These are phyloP conservation scores for Metroxylon sagu DNA, from an alignment of 176 grass and related monocot genomes.

Conservation along the genomic window DNA sequence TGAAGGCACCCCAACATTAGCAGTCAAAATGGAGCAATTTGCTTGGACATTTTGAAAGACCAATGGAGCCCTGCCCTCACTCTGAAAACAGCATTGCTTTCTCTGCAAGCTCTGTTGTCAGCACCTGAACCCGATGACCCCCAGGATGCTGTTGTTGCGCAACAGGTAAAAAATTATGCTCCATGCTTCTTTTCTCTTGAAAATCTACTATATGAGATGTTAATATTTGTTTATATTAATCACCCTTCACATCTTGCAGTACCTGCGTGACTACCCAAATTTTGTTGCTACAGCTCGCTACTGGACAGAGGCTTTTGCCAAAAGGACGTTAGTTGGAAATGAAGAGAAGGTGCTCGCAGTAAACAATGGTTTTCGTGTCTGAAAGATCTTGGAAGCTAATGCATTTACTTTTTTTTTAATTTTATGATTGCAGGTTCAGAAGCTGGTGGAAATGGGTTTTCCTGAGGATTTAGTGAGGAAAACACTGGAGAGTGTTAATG, in stretches of 20 bases:
- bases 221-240: too few species aligned
- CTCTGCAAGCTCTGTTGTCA: constrained; percentile 93
- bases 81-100: constrained; percentile 84
- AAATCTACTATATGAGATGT: neutral
- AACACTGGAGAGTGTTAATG: constrained; percentile 68
- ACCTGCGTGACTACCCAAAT: constrained; percentile 55
- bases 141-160: constrained; percentile 94
- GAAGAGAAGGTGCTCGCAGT: constrained; percentile 69
- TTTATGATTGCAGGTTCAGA: constrained; percentile 51
- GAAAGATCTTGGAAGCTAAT: too few species aligned
- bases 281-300: constrained; percentile 75
- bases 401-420: neutral
- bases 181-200: constrained; percentile 4
- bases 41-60: constrained; percentile 99
- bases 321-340: constrained; percentile 55
- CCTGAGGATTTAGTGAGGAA: constrained; percentile 83
- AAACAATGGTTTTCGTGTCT: neutral
- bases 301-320: constrained; percentile 94
- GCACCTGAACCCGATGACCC: constrained; percentile 89
- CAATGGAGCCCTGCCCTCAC: constrained; percentile 99
- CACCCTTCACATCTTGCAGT: constrained; percentile 35
- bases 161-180: constrained; percentile 49
- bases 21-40: constrained; percentile 98
- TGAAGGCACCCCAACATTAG: constrained; percentile 98
- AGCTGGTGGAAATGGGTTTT: constrained; percentile 96